Percentiles rank a stretch among this genome's conserved stretches.
Evolutionary conservation across 1,284 basidiomycete species (phyloP).

Genomic region (Ceratobasidium sp.): DNA sequence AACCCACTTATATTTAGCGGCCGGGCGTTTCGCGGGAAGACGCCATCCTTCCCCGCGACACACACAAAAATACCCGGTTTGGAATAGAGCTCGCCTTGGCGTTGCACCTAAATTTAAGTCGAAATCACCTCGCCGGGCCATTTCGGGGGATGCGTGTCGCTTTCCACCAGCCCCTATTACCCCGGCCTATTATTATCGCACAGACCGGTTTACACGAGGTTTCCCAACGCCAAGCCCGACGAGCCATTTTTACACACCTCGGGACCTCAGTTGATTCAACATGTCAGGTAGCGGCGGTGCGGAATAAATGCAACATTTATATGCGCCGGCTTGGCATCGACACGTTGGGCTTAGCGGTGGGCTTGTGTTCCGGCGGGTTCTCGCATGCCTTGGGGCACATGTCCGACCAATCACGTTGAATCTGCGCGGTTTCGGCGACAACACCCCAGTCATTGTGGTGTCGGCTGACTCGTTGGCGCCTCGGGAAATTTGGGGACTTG

Average conservation of each 20-base stretch:
- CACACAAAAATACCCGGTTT: neutral
- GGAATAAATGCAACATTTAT: neutral
- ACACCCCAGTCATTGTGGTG: slow-evolving; percentile 4
- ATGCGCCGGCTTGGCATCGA: neutral
- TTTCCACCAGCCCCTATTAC: too few relatives aligned
- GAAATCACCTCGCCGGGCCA: too few relatives aligned
- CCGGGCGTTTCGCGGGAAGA: neutral
- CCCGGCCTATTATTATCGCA: neutral
- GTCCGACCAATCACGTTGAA: neutral
- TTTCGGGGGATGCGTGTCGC: too few relatives aligned
- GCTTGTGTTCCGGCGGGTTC: neutral
- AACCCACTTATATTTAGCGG: slow-evolving; percentile 15
- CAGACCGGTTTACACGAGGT: neutral
- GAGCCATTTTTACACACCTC: slow-evolving; percentile 16
- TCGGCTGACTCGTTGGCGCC: neutral
- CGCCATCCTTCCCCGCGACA: neutral
- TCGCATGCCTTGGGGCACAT: neutral
- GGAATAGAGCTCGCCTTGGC: neutral
- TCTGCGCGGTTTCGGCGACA: neutral
- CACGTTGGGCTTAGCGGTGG: neutral
- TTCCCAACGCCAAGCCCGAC: neutral
- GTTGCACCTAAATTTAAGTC: neutral
- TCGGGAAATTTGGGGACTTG: neutral
- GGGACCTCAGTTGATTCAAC: neutral
- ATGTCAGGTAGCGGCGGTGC: neutral